Evolutionary conservation across 805 yeast genomes (phyloP).

Genomic region (Candida orba): DNA sequence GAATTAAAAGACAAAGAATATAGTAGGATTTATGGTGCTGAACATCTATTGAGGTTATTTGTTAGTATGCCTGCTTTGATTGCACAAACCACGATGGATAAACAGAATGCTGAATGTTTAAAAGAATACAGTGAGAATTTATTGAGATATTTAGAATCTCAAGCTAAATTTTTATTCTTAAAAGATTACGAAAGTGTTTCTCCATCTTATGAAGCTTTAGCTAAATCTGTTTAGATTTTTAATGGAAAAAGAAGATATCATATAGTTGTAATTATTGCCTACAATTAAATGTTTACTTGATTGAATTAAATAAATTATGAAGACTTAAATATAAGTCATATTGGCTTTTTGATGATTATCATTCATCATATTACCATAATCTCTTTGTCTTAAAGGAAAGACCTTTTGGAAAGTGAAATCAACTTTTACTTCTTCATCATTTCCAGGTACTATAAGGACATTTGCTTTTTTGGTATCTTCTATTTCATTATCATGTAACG

Average conservation of each 20-base stretch:
- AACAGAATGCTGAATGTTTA: conserved; percentile 53
- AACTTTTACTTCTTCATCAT: conserved; percentile 3
- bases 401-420: conserved; percentile 20
- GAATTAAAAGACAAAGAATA: conserved; percentile 29
- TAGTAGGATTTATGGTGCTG: conserved; percentile 63
- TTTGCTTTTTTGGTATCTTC: too few species aligned
- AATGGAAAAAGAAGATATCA: background rate
- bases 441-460: too few species aligned
- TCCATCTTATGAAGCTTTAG: conserved; percentile 38
- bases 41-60: conserved; percentile 72
- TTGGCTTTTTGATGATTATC: background rate
- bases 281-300: too few species aligned
- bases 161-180: conserved; percentile 31
- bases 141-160: conserved; percentile 41
- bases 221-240: conserved; percentile 13
- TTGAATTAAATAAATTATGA: too few species aligned
- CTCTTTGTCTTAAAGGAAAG: conserved; percentile 11
- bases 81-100: conserved; percentile 73
- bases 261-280: too few species aligned
- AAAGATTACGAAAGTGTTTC: conserved; percentile 43
- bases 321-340: background rate
- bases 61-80: conserved; percentile 80
- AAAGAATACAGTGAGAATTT: conserved; percentile 49
- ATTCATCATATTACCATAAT: background rate
- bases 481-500: conserved; percentile 9